Percentiles rank a stretch among this genome's conserved stretches.
Evolutionary conservation across 192 early-diverging fungal genomes (phyloP).

Genomic region (Coemansia sp.): DNA sequence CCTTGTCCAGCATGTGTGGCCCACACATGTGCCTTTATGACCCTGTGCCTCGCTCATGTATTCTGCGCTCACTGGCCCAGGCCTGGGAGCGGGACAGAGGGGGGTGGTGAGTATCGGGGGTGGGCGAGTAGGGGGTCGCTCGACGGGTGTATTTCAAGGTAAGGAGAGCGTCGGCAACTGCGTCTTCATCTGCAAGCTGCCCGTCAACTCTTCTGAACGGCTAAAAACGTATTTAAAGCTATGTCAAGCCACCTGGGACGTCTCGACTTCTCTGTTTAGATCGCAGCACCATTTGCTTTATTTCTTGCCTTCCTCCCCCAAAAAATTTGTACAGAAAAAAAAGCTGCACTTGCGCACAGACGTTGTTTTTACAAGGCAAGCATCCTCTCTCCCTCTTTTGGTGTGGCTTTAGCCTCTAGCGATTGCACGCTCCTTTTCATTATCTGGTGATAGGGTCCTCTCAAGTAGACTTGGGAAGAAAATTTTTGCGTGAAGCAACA

Average conservation of each 20-base stretch:
- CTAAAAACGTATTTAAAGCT: slow-evolving; percentile 7
- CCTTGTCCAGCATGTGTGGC: slow-evolving; percentile 19
- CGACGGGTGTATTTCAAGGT: neutral
- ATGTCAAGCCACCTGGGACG: slow-evolving; percentile 1
- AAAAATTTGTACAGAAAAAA: slow-evolving; percentile 6
- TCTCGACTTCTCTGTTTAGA: neutral
- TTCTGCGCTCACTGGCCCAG: slow-evolving; percentile 1
- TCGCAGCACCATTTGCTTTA: neutral
- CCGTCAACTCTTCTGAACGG: slow-evolving; percentile 1
- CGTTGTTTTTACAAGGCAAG: slow-evolving; percentile 2
- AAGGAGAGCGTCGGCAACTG: neutral
- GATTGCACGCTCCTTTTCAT: neutral
- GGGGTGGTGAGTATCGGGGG: neutral
- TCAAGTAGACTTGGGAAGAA: neutral
- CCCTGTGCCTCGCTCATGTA: neutral
- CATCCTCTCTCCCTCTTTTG: neutral
- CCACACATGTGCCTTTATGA: slow-evolving; percentile 15
- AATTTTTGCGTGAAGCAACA: neutral
- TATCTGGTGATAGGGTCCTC: neutral
- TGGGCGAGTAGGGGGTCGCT: neutral
- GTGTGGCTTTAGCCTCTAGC: neutral
- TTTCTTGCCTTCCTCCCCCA: neutral
- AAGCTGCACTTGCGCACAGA: slow-evolving; percentile 3
- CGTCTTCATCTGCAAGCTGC: neutral
- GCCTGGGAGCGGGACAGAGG: neutral